Evolutionary conservation across 208 protist genomes (phyloP).

Genomic region (Acanthamoeba lenticulata): DNA sequence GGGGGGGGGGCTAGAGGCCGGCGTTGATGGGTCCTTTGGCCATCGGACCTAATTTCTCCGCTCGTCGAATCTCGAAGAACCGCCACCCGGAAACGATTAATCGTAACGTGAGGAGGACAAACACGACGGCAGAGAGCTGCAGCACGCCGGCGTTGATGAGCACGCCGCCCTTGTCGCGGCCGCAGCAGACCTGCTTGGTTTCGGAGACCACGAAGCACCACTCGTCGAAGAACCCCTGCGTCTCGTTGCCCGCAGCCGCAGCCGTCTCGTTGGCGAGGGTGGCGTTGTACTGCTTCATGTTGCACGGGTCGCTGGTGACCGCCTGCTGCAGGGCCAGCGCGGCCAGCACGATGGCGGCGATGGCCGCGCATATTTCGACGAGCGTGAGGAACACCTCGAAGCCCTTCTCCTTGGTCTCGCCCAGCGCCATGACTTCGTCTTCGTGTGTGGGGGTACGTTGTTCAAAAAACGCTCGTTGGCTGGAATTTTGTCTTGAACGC

Average conservation of each 20-base stretch:
- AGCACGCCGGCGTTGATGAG: slow-evolving; percentile 58
- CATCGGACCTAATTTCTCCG: background rate
- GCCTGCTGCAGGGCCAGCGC: background rate
- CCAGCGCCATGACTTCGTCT: background rate
- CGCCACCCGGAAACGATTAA: background rate
- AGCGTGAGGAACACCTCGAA: slow-evolving; percentile 1
- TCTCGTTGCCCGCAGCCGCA: background rate
- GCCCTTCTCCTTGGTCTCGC: slow-evolving; percentile 12
- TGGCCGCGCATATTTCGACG: background rate
- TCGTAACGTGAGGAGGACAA: background rate
- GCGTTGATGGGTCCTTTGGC: background rate
- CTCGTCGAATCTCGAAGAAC: background rate
- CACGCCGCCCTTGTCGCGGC: background rate
- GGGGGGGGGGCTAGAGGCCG: no score
- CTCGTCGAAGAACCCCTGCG: background rate
- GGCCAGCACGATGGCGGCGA: slow-evolving; percentile 22
- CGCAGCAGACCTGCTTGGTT: background rate
- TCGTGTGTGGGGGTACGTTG: background rate
- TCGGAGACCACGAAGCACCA: background rate
- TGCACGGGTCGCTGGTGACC: background rate
- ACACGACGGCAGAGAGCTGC: slow-evolving; percentile 30
- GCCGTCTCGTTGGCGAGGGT: background rate
- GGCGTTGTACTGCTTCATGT: background rate
- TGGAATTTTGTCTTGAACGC: no score
- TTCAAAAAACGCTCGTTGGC: background rate